Evolutionary conservation across 495 filamentous ascomycete genomes (phyloP), one percentile per base, ranked within the genome.

Genomic region (Penicillium maclennaniae): DNA sequence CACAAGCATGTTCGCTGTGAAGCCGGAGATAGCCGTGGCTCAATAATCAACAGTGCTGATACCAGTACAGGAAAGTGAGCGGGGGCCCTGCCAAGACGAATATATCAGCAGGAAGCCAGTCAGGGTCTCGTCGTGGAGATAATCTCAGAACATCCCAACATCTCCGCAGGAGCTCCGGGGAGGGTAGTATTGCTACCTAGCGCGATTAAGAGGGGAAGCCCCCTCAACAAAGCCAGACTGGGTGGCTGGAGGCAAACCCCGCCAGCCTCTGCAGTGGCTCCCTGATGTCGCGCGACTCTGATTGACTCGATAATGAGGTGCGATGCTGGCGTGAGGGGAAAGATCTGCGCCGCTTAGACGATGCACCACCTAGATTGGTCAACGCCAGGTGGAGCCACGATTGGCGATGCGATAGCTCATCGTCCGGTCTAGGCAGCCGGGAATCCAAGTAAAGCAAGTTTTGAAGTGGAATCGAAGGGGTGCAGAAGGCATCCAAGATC

Each of bases 141-240:
- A 7, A 40, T 40, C 5, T 16, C 38, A 34, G 31, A 7, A 10
- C 28, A 19, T 27, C 19, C 48, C 55, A 48, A 20, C 39, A 62
- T 55, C 59, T 58, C 59, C 59, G 62, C 55, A 50, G 59, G 62
- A 62, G 53, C 42, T 60, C 59, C 62, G 62, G 59, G 43, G 39
- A 51, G 53, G 61, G 61, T 59, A 41, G 39, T 43, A 60, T 59
- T 45, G 28, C 19, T 44, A 14, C 39, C n/a, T 27, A 21, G 3
- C 14, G 6, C 19, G 38, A 12, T 51, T 52, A 54, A 37, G 48
- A 55, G 49, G 41, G 50, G 41, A 47, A 39, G 17, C 9, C 23
- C 28, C 16, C 40, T 54, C 43, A 37, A 50, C 42, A 25, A 28
- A 51, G 39, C 17, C 45, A 49, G 19, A 23, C 26, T 16, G 9